Conservation (phyloP, 2,329 filamentous ascomycete genomes). For the Tolypocladium ophioglossoides region DNA sequence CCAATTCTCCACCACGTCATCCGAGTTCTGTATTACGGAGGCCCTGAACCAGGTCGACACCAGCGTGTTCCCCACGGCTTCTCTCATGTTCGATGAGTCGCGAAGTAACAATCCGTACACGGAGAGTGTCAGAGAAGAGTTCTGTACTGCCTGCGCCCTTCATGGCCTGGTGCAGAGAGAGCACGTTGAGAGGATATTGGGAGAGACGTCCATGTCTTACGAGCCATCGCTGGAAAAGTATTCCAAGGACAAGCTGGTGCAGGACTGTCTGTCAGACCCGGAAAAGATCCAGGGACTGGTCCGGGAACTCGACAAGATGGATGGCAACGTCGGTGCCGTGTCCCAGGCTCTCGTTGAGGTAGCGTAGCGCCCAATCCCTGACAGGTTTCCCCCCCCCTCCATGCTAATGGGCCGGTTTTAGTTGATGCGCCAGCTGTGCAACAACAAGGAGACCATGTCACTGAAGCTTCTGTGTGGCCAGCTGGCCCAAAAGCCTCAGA, state of each 20-base stretch:
- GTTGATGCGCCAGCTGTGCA: slow-evolving; percentile 59
- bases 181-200: slow-evolving; percentile 69
- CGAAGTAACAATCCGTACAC: slow-evolving; percentile 48
- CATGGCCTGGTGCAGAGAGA: slow-evolving; percentile 73
- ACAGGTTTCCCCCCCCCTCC: not conserved
- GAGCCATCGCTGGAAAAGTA: slow-evolving; percentile 66
- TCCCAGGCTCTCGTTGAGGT: slow-evolving; percentile 68
- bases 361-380: slow-evolving; percentile 9
- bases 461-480: slow-evolving; percentile 63
- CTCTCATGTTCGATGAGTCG: slow-evolving; percentile 47
- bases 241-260: slow-evolving; percentile 65
- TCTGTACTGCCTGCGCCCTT: slow-evolving; percentile 81
- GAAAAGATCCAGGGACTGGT: slow-evolving; percentile 68
- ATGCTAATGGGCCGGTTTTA: slow-evolving; percentile 14
- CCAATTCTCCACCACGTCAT: slow-evolving; percentile 63
- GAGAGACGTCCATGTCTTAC: slow-evolving; percentile 73
- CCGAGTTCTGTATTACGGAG: slow-evolving; percentile 60
- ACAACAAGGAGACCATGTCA: slow-evolving; percentile 68
- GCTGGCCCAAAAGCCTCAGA: slow-evolving; percentile 60
- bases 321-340: slow-evolving; percentile 83
- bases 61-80: slow-evolving; percentile 55
- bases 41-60: slow-evolving; percentile 74
- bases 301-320: slow-evolving; percentile 76
- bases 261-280: slow-evolving; percentile 66
- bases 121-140: slow-evolving; percentile 55